These are phyloP conservation scores for Theobroma grandiflorum DNA, from an alignment of 441 rosid species.

Conservation along the genomic window DNA sequence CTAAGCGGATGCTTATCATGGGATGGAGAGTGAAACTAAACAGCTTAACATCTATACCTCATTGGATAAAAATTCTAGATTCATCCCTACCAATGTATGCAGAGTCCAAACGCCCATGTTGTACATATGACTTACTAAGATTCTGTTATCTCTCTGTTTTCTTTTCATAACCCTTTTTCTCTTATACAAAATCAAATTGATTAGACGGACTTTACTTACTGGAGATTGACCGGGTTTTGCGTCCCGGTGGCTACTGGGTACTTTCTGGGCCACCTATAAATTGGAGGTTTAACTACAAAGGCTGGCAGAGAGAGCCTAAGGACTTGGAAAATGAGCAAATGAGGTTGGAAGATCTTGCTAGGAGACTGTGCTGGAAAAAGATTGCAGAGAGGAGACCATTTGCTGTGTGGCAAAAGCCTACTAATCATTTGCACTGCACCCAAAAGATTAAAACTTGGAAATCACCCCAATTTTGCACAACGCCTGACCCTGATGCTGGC, in stretches of 20 bases:
- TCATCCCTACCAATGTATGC: background rate
- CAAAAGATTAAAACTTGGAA: conserved; percentile 41
- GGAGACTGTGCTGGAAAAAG: conserved; percentile 73
- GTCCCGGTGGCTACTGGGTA: conserved; percentile 72
- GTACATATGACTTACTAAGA: background rate
- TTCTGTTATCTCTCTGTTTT: background rate
- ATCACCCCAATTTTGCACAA: conserved; percentile 48
- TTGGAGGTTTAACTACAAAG: conserved; percentile 49
- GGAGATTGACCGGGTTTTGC: conserved; percentile 73
- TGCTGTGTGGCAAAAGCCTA: conserved; percentile 76
- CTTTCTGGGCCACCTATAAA: conserved; percentile 72
- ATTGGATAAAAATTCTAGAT: background rate
- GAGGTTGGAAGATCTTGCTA: conserved; percentile 57
- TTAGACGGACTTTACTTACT: conserved; percentile 68
- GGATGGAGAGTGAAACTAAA: background rate
- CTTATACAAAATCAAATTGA: conserved; percentile 31
- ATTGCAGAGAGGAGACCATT: conserved; percentile 54
- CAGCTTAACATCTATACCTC: background rate
- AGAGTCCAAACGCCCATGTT: background rate
- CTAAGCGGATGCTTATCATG: background rate
- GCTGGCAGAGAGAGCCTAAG: conserved; percentile 47
- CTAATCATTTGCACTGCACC: conserved; percentile 58
- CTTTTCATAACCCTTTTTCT: background rate
- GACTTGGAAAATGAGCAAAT: conserved; percentile 58
- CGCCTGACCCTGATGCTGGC: conserved; percentile 50